Conservation (phyloP, 306 rosid species). For the Begonia loranthoides region DNA sequence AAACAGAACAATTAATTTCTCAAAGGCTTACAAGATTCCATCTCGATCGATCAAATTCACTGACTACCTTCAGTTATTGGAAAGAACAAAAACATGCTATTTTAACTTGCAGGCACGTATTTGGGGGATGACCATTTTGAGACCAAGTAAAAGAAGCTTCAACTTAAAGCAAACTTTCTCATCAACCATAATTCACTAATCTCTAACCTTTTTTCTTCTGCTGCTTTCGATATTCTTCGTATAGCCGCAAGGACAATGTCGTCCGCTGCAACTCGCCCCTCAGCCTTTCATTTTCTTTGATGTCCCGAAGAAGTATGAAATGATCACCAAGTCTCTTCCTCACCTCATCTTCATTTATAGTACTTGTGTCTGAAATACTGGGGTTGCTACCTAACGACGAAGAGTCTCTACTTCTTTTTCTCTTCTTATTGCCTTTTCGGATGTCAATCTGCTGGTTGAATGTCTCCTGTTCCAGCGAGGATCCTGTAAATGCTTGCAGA, state of each 20-base stretch:
- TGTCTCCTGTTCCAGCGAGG: conserved; percentile 49
- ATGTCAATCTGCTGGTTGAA: conserved; percentile 25
- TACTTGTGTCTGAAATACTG: conserved; percentile 11
- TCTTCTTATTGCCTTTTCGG: conserved; percentile 33
- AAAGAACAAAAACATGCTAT: no score
- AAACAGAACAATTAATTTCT: no score
- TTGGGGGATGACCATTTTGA: no score
- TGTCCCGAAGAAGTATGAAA: conserved; percentile 53
- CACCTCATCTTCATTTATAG: conserved; percentile 44
- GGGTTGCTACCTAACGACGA: conserved; percentile 18
- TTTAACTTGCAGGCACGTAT: no score
- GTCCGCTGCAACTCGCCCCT: conserved; percentile 51
- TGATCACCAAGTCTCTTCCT: conserved; percentile 41
- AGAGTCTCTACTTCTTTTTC: conserved; percentile 24
- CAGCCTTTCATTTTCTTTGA: conserved; percentile 62
- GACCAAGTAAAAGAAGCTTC: no score
- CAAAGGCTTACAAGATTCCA: no score
- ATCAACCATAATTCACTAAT: no score
- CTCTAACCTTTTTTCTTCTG: conserved; percentile 18
- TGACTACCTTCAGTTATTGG: no score
- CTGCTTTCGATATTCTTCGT: conserved; percentile 54
- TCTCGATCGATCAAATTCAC: no score
- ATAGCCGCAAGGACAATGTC: conserved; percentile 32
- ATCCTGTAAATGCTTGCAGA: conserved; percentile 56
- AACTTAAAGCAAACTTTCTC: no score